phyloP scores from a whole-genome alignment of 768 basidiomycete species.

The Serendipita sp. region DNA sequence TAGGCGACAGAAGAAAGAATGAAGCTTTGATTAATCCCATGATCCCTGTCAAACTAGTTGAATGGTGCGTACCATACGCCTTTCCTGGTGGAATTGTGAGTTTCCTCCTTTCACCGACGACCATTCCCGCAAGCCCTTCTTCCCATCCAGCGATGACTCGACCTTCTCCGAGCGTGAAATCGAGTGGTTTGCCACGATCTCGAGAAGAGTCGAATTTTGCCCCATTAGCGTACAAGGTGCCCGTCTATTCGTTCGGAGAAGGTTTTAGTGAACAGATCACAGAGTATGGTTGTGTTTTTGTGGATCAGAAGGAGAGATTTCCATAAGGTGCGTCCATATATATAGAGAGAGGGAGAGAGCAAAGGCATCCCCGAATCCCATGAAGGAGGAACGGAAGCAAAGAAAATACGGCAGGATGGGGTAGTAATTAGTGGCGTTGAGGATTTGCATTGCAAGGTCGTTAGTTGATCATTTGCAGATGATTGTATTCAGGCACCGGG shows the following conservation, averaged over 20 bases:
- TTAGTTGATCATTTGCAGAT: too few relatives aligned
- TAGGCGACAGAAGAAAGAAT: too few relatives aligned
- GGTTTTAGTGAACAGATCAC: too few relatives aligned
- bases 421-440: too few relatives aligned
- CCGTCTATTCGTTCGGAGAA: slow-evolving; percentile 36
- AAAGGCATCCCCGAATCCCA: too few relatives aligned
- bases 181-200: slow-evolving; percentile 42
- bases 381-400: too few relatives aligned
- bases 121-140: slow-evolving; percentile 65
- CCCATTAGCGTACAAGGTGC: slow-evolving; percentile 42
- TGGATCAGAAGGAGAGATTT: too few relatives aligned
- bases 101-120: slow-evolving; percentile 71
- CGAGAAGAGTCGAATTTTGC: slow-evolving; percentile 12
- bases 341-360: background rate
- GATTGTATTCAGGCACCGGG: background rate
- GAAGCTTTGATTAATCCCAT: background rate
- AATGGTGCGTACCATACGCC: slow-evolving; percentile 58
- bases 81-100: slow-evolving; percentile 68
- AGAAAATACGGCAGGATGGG: too few relatives aligned
- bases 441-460: too few relatives aligned
- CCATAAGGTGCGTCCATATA: too few relatives aligned
- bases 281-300: too few relatives aligned
- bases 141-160: slow-evolving; percentile 88
- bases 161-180: slow-evolving; percentile 61
- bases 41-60: background rate